phyloP scores from a whole-genome alignment of 1,139 yeast genomes.

The Entelexis paramagnoliae region DNA sequence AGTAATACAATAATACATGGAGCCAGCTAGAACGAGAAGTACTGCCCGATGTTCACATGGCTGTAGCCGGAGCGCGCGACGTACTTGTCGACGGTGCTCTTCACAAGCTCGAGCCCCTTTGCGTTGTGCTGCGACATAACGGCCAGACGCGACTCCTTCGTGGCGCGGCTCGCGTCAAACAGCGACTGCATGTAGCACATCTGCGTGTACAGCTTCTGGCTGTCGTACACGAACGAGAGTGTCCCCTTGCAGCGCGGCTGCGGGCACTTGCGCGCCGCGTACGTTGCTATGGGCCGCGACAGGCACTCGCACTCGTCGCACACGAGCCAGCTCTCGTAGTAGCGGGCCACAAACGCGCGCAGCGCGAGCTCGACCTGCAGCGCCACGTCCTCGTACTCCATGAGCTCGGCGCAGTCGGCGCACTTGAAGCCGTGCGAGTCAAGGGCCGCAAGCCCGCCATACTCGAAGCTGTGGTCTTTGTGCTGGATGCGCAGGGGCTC shows the following conservation, averaged over 20 bases:
- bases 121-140: conserved; percentile 37
- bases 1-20: not conserved
- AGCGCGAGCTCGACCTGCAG: conserved; percentile 65
- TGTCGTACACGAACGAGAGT: conserved; percentile 67
- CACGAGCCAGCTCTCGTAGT: conserved; percentile 73
- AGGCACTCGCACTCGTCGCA: conserved; percentile 73
- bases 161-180: conserved; percentile 55
- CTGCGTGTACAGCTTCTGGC: conserved; percentile 77
- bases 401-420: conserved; percentile 40
- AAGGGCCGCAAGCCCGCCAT: conserved; percentile 51
- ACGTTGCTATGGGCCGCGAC: conserved; percentile 81
- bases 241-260: conserved; percentile 59
- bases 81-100: conserved; percentile 62
- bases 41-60: conserved; percentile 75
- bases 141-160: conserved; percentile 43
- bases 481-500: conserved; percentile 50
- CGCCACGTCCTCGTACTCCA: conserved; percentile 37
- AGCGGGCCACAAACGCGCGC: conserved; percentile 57
- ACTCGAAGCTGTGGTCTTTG: conserved; percentile 50
- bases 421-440: conserved; percentile 67
- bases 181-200: conserved; percentile 65
- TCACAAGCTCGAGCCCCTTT: conserved; percentile 46
- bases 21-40: conserved; percentile 37
- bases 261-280: conserved; percentile 69
- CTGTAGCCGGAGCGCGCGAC: conserved; percentile 79